Evolutionary conservation across 768 basidiomycete species (phyloP), one percentile per base, ranked within the genome.

Genomic region (Pleurotus tuber-regium): DNA sequence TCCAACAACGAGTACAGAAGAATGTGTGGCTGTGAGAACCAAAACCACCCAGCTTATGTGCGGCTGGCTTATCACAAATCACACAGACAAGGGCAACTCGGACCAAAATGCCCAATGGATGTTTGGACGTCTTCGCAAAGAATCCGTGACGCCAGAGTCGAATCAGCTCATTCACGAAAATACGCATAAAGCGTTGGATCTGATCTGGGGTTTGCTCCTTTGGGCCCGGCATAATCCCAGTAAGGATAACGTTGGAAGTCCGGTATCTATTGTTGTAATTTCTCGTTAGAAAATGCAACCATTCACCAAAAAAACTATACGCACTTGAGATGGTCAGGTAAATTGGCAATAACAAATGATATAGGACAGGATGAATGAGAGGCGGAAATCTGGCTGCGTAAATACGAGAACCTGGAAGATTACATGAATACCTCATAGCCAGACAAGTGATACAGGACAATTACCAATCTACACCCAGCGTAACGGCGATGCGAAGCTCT

Each of bases 61-160:
- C 61, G 5, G 68, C 68, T 1, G 68, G 69, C 35, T 69, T 63
- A 50, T 69, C 62, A 42, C 69, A 69, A 7, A 63, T 44, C 1
- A 70, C 54, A 0, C 58, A 60, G 2, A 67, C 56, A 1, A 69
- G 53, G 2, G 60, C 56, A 0, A 68, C 61, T 0, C 63, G 60
- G 0, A 68, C 62, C 2, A 53, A 52, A 2, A 60, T 54, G 1
- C 66, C 66, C 46, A 57, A 3, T 2, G 60, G 59, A 51, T 51
- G 55, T n/a, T 50, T 50, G n/a, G 56, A 50, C 6, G 58, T 66
- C 3, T 46, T 42, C 2, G 59, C 29, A 2, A 28, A 21, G 12
- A 66, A 56, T 2, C 66, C 64, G 9, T 59, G 19, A 0, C 44
- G 18, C 55, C 61, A 66, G 1, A 61, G 52, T 3, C 44, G 43